phyloP scores from a whole-genome alignment of 805 yeast genomes.

The Komagataella pseudopastoris region DNA sequence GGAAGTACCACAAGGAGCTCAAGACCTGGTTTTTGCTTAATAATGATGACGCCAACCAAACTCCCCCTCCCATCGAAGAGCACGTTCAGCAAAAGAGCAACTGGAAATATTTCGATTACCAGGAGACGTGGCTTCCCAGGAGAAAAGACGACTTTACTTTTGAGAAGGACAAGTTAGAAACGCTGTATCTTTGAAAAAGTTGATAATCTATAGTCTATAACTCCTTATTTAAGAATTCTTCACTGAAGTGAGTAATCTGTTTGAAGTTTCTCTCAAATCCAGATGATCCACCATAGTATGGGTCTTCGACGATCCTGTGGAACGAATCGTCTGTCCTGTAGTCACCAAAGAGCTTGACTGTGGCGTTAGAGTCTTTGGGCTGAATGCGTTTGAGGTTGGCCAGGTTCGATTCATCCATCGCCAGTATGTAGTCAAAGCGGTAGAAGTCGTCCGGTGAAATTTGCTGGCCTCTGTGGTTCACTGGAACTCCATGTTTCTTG shows the following conservation, averaged over 20 bases:
- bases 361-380: slow-evolving; percentile 36
- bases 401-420: slow-evolving; percentile 56
- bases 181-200: background rate
- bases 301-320: slow-evolving; percentile 64
- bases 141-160: slow-evolving; percentile 26
- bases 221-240: slow-evolving; percentile 49
- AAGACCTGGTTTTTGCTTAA: slow-evolving; percentile 75
- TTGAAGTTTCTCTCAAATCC: slow-evolving; percentile 74
- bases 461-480: slow-evolving; percentile 65
- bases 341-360: slow-evolving; percentile 64
- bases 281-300: slow-evolving; percentile 78
- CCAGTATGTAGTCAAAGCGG: slow-evolving; percentile 53
- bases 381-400: slow-evolving; percentile 33
- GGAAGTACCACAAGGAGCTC: slow-evolving; percentile 63
- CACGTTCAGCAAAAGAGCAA: slow-evolving; percentile 23
- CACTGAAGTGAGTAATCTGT: slow-evolving; percentile 66
- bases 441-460: slow-evolving; percentile 35
- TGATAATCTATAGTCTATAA: background rate
- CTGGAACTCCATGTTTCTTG: slow-evolving; percentile 55
- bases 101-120: slow-evolving; percentile 30
- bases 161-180: slow-evolving; percentile 9
- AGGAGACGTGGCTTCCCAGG: slow-evolving; percentile 31
- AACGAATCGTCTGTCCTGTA: slow-evolving; percentile 46
- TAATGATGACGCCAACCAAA: slow-evolving; percentile 34
- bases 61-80: slow-evolving; percentile 8